Conservation (phyloP, 2,329 filamentous ascomycete species). For the Microsporum ferrugineum region DNA sequence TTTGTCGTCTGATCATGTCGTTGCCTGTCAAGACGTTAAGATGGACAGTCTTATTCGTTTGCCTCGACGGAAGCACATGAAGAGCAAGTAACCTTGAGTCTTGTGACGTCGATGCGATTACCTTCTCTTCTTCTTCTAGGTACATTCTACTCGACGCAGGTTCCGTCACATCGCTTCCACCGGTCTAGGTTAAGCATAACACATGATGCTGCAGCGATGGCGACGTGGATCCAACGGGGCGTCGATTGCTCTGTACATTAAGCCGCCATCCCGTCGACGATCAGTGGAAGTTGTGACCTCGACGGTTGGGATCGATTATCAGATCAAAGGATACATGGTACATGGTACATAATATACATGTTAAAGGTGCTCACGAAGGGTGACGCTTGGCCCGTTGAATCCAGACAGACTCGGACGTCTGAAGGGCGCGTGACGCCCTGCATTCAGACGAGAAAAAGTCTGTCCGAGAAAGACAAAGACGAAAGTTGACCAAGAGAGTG, state of each 20-base stretch:
- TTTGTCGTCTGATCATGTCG: neutral
- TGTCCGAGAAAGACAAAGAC: neutral
- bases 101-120: neutral
- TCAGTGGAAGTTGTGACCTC: neutral
- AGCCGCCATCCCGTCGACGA: neutral
- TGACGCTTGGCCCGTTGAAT: neutral
- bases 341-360: too few species aligned
- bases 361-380: neutral
- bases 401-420: neutral
- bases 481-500: neutral
- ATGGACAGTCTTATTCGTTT: neutral
- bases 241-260: neutral
- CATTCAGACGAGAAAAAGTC: neutral
- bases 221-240: slow-evolving; percentile 2
- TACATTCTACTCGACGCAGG: neutral
- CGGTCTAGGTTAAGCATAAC: neutral
- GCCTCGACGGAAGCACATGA: neutral
- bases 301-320: too few species aligned
- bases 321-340: neutral
- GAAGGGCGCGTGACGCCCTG: neutral
- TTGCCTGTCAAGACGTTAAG: neutral
- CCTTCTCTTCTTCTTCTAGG: neutral
- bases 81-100: too few species aligned
- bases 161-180: neutral
- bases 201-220: neutral